Evolutionary conservation across 1,139 yeast genomes (phyloP), one percentile per base, ranked within the genome.

Genomic region (Blastobotrys ciferrii): DNA sequence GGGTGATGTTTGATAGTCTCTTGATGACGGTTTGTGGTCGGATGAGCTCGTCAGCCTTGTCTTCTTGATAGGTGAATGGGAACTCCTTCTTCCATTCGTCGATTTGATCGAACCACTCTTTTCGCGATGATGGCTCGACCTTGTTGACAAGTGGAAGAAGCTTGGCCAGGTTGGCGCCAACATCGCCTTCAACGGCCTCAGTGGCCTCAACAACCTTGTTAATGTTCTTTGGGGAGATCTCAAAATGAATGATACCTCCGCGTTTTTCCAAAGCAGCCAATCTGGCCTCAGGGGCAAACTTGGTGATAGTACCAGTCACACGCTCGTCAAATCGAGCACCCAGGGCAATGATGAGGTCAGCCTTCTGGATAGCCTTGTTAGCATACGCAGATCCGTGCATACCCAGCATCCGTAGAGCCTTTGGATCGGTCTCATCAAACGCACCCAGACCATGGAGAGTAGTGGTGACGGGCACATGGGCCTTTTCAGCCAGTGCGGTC

Each of bases 261-360:
- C 92, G 82, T 48, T 80, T 79, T 70, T 89, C 92, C 52, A 75
- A 70, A 47, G 96, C 96, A 37, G 98, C 98, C 53, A 80, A 75
- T 63, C 81, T 85, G 48, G 98, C 98, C 51, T 74, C 87, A 50
- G 98, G 98, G 36, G 98, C 98, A 69, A 92, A 92, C 67, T 86
- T 86, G 55, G 86, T 60, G 50, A 92, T 77, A 64, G 81, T 81
- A 64, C 94, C 85, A 44, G 98, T 92, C 60, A 92, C 98, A 76
- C 98, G 89, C 74, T 92, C 98, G 70, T 92, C 98, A 63, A 92
- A 92, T 68, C 98, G 81, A 39, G 98, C 96, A 66, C 98, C 98
- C 45, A 92, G 77, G 18, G 98, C 98, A 59, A 92, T 74, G 64
- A 92, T 87, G 62, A 92, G 74, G 70, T 92, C 98, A 38, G 98